Conservation (phyloP, 2,329 filamentous ascomycete species). For the Claviceps paspali region DNA sequence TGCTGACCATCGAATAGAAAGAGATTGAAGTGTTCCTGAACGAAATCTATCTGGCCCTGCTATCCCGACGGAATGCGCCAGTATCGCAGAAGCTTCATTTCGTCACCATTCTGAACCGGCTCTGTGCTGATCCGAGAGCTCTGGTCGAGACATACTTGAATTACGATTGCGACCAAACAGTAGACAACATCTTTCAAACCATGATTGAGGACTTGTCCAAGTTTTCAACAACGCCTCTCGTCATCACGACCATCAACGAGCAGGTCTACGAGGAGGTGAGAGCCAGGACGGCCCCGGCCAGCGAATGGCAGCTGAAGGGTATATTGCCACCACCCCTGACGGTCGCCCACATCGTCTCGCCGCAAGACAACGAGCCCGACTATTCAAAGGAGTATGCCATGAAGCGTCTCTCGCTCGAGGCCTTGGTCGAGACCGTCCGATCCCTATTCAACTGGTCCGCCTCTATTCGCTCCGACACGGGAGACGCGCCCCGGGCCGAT, state of each 20-base stretch:
- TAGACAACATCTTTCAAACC: constrained; percentile 94
- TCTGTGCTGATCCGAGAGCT: constrained; percentile 74
- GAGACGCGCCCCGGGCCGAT: constrained; percentile 13
- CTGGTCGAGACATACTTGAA: constrained; percentile 94
- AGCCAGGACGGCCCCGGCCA: constrained; percentile 39
- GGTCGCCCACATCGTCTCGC: constrained; percentile 53
- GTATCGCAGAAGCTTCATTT: constrained; percentile 87
- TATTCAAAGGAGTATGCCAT: constrained; percentile 81
- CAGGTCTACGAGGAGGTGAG: constrained; percentile 74
- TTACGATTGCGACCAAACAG: constrained; percentile 89
- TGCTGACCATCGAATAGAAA: constrained; percentile 41
- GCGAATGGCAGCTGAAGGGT: constrained; percentile 78
- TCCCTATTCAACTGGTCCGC: constrained; percentile 88
- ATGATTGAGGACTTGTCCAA: constrained; percentile 88
- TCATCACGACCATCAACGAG: constrained; percentile 62
- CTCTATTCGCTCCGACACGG: constrained; percentile 42
- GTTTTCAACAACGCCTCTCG: constrained; percentile 65
- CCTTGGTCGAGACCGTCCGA: constrained; percentile 71
- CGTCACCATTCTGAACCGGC: constrained; percentile 66
- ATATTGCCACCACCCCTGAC: constrained; percentile 77
- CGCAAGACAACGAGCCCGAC: constrained; percentile 47
- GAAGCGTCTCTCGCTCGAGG: constrained; percentile 80
- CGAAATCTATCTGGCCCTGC: constrained; percentile 85
- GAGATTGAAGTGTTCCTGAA: constrained; percentile 97
- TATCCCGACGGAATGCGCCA: constrained; percentile 77